Percentiles rank a stretch among this genome's conserved stretches.
These are phyloP conservation scores for Astraeus odoratus DNA, from an alignment of 768 basidiomycete genomes.

Conservation along the genomic window DNA sequence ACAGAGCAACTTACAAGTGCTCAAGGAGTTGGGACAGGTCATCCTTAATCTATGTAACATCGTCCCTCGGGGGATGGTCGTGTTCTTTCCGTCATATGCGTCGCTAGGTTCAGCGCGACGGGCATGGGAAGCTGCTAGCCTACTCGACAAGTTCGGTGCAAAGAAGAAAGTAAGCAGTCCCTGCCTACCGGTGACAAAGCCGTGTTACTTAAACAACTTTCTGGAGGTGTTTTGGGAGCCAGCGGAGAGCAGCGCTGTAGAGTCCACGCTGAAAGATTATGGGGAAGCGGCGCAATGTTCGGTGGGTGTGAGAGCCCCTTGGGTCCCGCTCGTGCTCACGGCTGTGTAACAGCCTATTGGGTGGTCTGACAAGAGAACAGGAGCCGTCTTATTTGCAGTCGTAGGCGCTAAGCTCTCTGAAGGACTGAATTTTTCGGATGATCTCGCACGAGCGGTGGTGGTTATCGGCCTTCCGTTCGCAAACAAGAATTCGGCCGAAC, in stretches of 20 bases:
- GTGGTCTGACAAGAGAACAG: conserved; percentile 32
- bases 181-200: neutral
- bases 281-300: conserved; percentile 36
- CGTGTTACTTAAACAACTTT: neutral
- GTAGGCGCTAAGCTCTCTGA: conserved; percentile 98
- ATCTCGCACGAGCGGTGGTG: conserved; percentile 78
- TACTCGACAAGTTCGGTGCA: conserved; percentile 50
- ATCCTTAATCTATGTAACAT: conserved; percentile 73
- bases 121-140: conserved; percentile 57
- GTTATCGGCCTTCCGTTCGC: conserved; percentile 91
- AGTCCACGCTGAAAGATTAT: conserved; percentile 69
- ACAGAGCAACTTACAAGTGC: conserved; percentile 57
- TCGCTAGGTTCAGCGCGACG: conserved; percentile 65
- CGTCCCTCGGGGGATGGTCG: conserved; percentile 82
- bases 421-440: conserved; percentile 73
- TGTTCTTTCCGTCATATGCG: conserved; percentile 90
- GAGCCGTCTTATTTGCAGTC: conserved; percentile 87
- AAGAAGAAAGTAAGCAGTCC: conserved; percentile 67
- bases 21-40: conserved; percentile 77
- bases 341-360: conserved; percentile 13
- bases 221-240: conserved; percentile 86
- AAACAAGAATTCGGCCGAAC: conserved; percentile 83
- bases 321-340: conserved; percentile 10
- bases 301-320: conserved; percentile 10
- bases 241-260: conserved; percentile 62